A percentile compares a stretch with the other conserved stretches of the same genome.
Conservation (phyloP, 192 early-diverging fungal species). For the Diversispora eburnea region DNA sequence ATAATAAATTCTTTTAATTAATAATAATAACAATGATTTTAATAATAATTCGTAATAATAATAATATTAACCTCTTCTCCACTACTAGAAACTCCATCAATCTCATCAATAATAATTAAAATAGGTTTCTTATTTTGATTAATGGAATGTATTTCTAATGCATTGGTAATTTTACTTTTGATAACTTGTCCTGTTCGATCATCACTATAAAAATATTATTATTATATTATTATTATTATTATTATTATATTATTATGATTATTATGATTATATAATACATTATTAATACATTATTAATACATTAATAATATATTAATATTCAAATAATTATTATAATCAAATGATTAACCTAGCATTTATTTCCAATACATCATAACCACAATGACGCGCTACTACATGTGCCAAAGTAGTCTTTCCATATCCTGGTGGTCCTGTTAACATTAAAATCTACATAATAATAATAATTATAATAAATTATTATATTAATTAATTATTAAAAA, state of each 20-base stretch:
- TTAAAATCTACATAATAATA: conserved; percentile 42
- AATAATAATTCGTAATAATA: no score
- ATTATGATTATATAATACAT: no score
- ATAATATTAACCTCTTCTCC: conserved; percentile 56
- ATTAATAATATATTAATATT: background rate
- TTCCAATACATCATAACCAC: conserved; percentile 88
- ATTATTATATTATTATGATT: no score
- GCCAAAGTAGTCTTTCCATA: conserved; percentile 97
- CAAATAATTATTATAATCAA: background rate
- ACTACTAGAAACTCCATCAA: conserved; percentile 83
- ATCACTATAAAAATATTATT: conserved; percentile 58
- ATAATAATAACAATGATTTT: no score
- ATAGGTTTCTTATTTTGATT: conserved; percentile 65
- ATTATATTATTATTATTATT: no score
- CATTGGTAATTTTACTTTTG: conserved; percentile 68
- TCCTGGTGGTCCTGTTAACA: conserved; percentile 90
- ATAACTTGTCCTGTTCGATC: conserved; percentile 82
- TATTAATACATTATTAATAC: conserved; percentile 6
- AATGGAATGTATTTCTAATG: conserved; percentile 74
- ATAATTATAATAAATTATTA: conserved; percentile 1
- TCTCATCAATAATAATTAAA: conserved; percentile 91
- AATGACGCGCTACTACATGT: conserved; percentile 84
- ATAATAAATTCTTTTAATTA: no score
- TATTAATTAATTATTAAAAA: background rate
- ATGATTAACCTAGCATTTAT: conserved; percentile 75